phyloP scores from a whole-genome alignment of 2,329 filamentous ascomycete genomes.

The Lasiodiplodia hormozganensis region DNA sequence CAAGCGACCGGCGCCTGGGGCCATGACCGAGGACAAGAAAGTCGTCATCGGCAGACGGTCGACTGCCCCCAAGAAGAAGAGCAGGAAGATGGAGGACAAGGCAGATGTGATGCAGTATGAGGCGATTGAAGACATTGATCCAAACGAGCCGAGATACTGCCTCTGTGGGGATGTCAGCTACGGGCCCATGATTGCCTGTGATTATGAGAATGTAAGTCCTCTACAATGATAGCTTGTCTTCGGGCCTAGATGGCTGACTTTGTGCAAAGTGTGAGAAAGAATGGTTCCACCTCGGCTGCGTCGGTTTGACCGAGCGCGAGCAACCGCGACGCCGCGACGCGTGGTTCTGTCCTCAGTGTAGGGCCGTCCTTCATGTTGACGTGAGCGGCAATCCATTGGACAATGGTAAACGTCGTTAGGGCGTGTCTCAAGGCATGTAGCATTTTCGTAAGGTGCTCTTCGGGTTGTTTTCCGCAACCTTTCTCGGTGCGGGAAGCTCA shows the following conservation, averaged over 20 bases:
- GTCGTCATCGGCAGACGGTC: conserved; percentile 70
- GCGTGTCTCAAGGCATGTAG: neutral
- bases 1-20: conserved; percentile 74
- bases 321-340: conserved; percentile 73
- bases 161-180: conserved; percentile 81
- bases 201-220: conserved; percentile 73
- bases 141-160: conserved; percentile 78
- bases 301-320: conserved; percentile 66
- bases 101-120: conserved; percentile 47
- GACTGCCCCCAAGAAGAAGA: conserved; percentile 66
- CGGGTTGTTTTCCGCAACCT: neutral
- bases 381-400: conserved; percentile 42
- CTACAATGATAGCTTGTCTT: conserved; percentile 23
- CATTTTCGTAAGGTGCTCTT: neutral
- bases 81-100: conserved; percentile 65
- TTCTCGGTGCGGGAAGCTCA: neutral
- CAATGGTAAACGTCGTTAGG: conserved; percentile 8
- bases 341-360: conserved; percentile 84
- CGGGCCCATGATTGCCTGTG: conserved; percentile 83
- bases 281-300: conserved; percentile 85
- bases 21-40: conserved; percentile 69
- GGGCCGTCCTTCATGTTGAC: conserved; percentile 38
- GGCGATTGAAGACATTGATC: conserved; percentile 62
- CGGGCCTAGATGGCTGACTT: neutral
- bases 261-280: conserved; percentile 73